Evolutionary conservation across 2,329 filamentous ascomycete genomes (phyloP), one percentile per base, ranked within the genome.

Genomic region (Fusarium sp.): DNA sequence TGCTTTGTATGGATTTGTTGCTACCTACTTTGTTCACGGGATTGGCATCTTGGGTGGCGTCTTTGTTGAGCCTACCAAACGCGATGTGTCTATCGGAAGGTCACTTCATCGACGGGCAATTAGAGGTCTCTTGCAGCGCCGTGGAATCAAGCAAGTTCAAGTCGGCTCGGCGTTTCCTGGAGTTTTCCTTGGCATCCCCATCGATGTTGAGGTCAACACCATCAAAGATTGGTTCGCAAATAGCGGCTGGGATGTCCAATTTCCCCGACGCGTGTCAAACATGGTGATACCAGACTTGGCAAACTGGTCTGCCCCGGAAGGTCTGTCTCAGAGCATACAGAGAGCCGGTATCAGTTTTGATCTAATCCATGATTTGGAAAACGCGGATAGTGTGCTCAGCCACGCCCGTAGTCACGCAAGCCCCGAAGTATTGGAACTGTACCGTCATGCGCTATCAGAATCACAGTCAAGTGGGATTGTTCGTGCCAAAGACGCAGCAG

Each of bases 1-100:
- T 65, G 92, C 92, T 1, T 81, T 98, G 1, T 97, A 97, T 74
- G 94, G 94, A 3, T 98, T 97, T 77, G 95, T 92, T 73, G 91
- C 94, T 0, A 97, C 94, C 0, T 97, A 97, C 75, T 94, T 88
- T 75, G 88, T 91, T 74, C 88, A 88, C 39, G 80, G 80, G 2
- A 89, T 89, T 6, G 93, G 93, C 17, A 90, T 93, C 19, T 88
- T 98, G 49, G 94, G 91, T 1, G 89, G 92, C 5, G 84, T 98
- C n/a, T 91, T 97, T 64, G 95, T 98, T 36, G 94, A 97, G 69
- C 94, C 95, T 0, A 82, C 86, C 6, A 91, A 96, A 73, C 88
- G 95, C 32, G 96, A 94, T 72, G 85, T 97, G 11, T 97, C 94
- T 0, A 96, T 98, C 62, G 95, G 95, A 0, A 89, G 94, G 68